phyloP scores from a whole-genome alignment of 352 stramenopile genomes.

The Phytopythium kandeliae region DNA sequence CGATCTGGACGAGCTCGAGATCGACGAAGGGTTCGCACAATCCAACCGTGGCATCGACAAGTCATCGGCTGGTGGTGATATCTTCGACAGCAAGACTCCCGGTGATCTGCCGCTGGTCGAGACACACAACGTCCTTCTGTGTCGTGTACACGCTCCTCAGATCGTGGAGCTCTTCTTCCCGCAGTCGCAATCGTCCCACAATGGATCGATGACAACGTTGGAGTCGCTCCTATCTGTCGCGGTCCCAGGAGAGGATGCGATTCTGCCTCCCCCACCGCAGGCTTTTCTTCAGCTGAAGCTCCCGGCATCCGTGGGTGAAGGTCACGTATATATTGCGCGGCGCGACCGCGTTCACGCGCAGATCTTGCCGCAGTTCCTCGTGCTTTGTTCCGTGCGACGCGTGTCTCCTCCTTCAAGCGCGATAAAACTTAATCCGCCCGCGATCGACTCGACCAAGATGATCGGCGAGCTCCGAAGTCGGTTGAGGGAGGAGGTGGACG shows the following conservation, averaged over 20 bases:
- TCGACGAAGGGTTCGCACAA: background rate
- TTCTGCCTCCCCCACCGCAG: constrained; percentile 20
- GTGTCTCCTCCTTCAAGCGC: background rate
- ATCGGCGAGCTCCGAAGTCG: constrained; percentile 14
- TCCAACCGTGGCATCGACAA: background rate
- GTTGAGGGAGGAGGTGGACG: constrained; percentile 22
- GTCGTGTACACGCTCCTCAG: constrained; percentile 30
- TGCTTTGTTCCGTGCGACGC: constrained; percentile 22
- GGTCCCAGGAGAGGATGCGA: constrained; percentile 5
- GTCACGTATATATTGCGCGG: constrained; percentile 31
- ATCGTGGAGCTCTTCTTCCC: constrained; percentile 27
- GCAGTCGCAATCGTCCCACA: constrained; percentile 1
- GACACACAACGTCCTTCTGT: constrained; percentile 33
- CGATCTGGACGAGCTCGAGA: constrained; percentile 17
- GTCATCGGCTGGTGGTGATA: background rate
- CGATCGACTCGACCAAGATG: background rate
- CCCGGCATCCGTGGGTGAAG: background rate
- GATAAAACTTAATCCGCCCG: background rate
- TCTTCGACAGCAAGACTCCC: background rate
- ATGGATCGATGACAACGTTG: background rate
- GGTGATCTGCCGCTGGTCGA: constrained; percentile 8
- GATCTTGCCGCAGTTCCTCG: constrained; percentile 30
- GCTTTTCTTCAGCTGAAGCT: constrained; percentile 18
- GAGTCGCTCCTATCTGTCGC: constrained; percentile 1
- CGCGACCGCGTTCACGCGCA: constrained; percentile 10